Conservation (phyloP, 345 rosid genomes). For the Schrenkiella parvula region DNA sequence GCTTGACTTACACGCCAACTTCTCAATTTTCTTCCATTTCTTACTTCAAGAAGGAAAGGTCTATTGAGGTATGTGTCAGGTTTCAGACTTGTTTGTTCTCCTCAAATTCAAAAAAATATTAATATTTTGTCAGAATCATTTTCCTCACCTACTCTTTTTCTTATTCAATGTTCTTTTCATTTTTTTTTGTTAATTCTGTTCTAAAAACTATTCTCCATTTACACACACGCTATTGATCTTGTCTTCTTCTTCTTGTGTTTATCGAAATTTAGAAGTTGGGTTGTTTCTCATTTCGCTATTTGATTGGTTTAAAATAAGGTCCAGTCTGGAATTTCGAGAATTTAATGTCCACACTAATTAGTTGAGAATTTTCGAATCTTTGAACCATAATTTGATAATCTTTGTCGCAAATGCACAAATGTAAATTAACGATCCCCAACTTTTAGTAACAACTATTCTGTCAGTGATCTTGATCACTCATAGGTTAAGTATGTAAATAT, state of each 20-base stretch:
- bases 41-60: conserved; percentile 35
- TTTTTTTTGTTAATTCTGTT: background rate
- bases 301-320: background rate
- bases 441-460: background rate
- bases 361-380: background rate
- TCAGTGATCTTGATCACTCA: too few species aligned
- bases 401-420: background rate
- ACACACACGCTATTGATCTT: background rate
- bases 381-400: background rate
- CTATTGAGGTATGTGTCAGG: conserved; percentile 36
- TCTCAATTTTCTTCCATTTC: conserved; percentile 21
- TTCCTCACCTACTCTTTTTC: conserved; percentile 31
- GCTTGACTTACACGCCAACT: conserved; percentile 37
- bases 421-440: background rate
- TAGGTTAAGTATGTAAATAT: background rate
- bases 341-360: background rate
- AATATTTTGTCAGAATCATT: conserved; percentile 8
- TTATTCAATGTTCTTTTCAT: conserved; percentile 14
- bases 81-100: conserved; percentile 34
- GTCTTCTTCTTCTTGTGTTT: conserved; percentile 21
- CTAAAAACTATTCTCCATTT: background rate
- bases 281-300: background rate
- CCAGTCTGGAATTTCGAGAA: background rate
- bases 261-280: background rate
- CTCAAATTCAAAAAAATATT: background rate